Evolutionary conservation across 768 basidiomycete genomes (phyloP).

Genomic region (Leccinum broughii): DNA sequence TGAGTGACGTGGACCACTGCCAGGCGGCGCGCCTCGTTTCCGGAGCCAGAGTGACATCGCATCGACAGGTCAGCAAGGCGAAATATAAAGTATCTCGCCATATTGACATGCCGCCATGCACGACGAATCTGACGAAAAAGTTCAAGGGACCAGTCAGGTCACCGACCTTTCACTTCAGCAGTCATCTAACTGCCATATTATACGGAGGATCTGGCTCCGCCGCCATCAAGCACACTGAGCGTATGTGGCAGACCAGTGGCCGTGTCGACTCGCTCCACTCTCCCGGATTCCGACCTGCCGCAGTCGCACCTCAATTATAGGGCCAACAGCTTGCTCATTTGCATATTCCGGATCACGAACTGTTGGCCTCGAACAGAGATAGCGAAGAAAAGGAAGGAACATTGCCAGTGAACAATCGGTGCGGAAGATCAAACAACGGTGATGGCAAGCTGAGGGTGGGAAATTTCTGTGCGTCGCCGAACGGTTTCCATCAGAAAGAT

Average conservation of each 20-base stretch:
- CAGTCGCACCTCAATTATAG: not conserved
- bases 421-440: constrained; percentile 13
- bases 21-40: constrained; percentile 11
- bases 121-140: constrained; percentile 9
- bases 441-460: constrained; percentile 11
- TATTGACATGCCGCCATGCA: constrained; percentile 1
- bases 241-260: not conserved
- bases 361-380: constrained; percentile 6
- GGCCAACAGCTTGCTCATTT: not conserved
- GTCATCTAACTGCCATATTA: not conserved
- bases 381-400: not conserved
- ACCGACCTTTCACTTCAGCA: not conserved
- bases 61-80: constrained; percentile 3
- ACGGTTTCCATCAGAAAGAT: constrained; percentile 35
- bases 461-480: constrained; percentile 2
- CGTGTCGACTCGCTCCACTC: constrained; percentile 2
- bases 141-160: constrained; percentile 2
- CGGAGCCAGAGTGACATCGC: constrained; percentile 8
- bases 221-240: not conserved
- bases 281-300: not conserved
- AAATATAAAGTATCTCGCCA: not conserved
- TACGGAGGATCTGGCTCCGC: not conserved
- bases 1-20: constrained; percentile 7
- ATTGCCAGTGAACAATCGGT: constrained; percentile 2
- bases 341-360: not conserved